Conservation (phyloP, 1,284 basidiomycete genomes). For the Rhodotorula glutinis region DNA sequence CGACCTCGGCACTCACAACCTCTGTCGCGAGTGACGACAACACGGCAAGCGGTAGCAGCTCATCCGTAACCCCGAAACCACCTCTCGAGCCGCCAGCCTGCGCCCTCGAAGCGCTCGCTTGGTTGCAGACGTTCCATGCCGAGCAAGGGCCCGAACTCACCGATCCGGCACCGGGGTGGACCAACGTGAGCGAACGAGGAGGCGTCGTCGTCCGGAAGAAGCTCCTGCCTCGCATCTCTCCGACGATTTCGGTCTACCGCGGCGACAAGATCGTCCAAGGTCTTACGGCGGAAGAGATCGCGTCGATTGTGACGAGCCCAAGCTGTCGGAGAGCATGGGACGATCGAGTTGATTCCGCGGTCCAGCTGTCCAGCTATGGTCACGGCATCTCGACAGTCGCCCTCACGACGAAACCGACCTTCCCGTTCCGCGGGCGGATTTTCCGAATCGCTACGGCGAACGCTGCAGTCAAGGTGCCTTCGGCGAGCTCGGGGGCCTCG, state of each 20-base stretch:
- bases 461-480: slow-evolving; percentile 58
- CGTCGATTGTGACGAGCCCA: slow-evolving; percentile 65
- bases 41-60: no score
- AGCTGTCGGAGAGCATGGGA: slow-evolving; percentile 78
- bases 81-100: slow-evolving; percentile 61
- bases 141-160: slow-evolving; percentile 54
- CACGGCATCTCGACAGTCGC: slow-evolving; percentile 63
- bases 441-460: slow-evolving; percentile 75
- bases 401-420: slow-evolving; percentile 46
- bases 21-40: no score
- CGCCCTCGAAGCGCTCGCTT: slow-evolving; percentile 72
- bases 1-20: no score
- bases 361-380: slow-evolving; percentile 74
- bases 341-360: slow-evolving; percentile 68
- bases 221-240: slow-evolving; percentile 70
- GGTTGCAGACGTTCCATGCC: slow-evolving; percentile 70
- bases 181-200: slow-evolving; percentile 69
- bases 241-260: slow-evolving; percentile 77
- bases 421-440: slow-evolving; percentile 86
- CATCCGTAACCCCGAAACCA: slow-evolving; percentile 3
- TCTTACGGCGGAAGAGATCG: slow-evolving; percentile 86
- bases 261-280: slow-evolving; percentile 92
- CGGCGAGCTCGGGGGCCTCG: slow-evolving; percentile 51
- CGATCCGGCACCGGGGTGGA: slow-evolving; percentile 67
- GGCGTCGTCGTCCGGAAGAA: slow-evolving; percentile 75